Base-by-base conservation (phyloP, 257 asterid species). In the Solanum megistacrolobum region DNA sequence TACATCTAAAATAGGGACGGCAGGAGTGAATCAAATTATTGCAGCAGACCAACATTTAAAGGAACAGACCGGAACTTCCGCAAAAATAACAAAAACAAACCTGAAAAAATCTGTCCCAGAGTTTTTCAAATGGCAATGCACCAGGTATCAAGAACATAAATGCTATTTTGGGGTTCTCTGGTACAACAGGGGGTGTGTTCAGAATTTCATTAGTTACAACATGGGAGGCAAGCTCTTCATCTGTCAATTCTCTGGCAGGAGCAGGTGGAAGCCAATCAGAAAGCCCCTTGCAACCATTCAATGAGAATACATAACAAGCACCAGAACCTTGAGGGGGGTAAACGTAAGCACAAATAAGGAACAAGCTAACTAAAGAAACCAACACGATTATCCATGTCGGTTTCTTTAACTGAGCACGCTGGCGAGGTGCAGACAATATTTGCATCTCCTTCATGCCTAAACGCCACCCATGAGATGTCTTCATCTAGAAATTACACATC, bases 101-200 rank as follows among this genome's bases (percentile, higher is more conserved):
- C 99, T 97, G 98, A 90, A 97, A 97, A 92, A 97, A 97, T 87
- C 90, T 95, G 86, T 97, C 98, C 99, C 99, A 97, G 52, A 97
- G 95, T 95, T 87, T 94, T 95, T 97, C 99, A 89, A 96, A 96
- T 79, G 99, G 99, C 88, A 97, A 93, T 86, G 99, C 94, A 76
- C 99, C 98, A 35, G 99, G 99, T 62, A 96, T 97, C 92, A 97
- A 91, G 89, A 96, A 97, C 87, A 97, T 84, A 93, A 96, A 97
- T n/a, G 99, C 99, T 88, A 97, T 93, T 88, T 97, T 97, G 41
- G 98, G 98, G 60, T 55, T 92, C 68, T 87, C 69, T 43, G 96
- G 83, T 88, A 89, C 86, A 41, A 89, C 36, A 46, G 89, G 94
- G 31, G 97, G 96, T 89, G 91, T 91, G 88, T 91, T 91, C 88